Base-by-base conservation (phyloP, 768 basidiomycete species). In the Trametopsis cervina region DNA sequence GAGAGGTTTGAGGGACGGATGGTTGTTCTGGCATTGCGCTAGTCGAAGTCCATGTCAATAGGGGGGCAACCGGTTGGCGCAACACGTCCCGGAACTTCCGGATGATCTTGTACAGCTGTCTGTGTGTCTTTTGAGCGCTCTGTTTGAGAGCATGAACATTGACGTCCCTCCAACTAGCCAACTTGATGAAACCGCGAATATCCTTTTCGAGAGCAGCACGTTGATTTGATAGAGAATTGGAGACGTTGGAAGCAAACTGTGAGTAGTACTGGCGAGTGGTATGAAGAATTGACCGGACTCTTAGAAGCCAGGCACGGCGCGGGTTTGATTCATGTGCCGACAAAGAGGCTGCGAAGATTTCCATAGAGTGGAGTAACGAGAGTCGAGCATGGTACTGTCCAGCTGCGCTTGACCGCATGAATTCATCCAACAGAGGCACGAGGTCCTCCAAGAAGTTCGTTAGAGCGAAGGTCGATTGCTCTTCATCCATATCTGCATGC, bases 111-210 rank as follows among this genome's bases (percentile, higher is more conserved):
- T 90, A 93, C 2, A 99, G 70, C 54, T 94, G 89, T 50, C 82
- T 83, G 63, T 99, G 96, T 1, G 91, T 92, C 58, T 74, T 81
- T 50, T 87, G 81, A 0, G 96, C 93, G 60, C 93, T 96, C 51
- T 87, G 83, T 63, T 86, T 89, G 49, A 99, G 73, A 2, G 96
- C 93, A 54, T 89, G 85, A 9, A 98, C 87, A 58, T 98, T 99
- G 60, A 93, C 71, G 60, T 99, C 96, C 65, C 89, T 96, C 96
- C 96, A 98, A 59, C 93, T 97, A 1, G 96, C 96, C 39, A 99
- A 73, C 64, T 93, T 95, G 71, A 98, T 85, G 61, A 92, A 84
- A 38, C 77, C 81, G 49, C 74, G 78, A 44, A 97, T 76, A 47
- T 94, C 87, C 56, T 81, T 85, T 65, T 97, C 91, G 25, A 96